Base-by-base conservation (phyloP, 352 stramenopile genomes). In the Phytophthora palmivora region DNA sequence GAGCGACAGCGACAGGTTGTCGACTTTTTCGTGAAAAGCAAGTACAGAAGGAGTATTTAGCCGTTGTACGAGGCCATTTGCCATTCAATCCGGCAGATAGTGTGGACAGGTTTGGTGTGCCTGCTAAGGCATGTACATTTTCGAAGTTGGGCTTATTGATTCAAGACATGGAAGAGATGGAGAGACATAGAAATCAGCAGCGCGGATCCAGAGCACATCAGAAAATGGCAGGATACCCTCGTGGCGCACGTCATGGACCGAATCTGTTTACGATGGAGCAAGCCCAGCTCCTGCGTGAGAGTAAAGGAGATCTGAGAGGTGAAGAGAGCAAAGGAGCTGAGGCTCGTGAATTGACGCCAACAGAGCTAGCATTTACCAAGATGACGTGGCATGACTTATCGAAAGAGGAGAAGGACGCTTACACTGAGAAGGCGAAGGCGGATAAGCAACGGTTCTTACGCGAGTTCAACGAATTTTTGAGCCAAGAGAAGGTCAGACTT, bases 41-140 rank as follows among this genome's bases (percentile, higher is more conserved):
- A 33, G 82, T 89, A 22, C 73, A 92, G 53, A 97, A 97, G 43
- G 76, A 91, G 44, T 97, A 97, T 67, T 63, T 96, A 28, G 88
- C 89, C 0, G 65, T 97, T 18, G 80, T 96, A 18, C 72, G 75
- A 7, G 89, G 88, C 5, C 78, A 92, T 45, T 38, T 96, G 19
- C 76, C 82, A 3, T 83, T 89, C 42, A 57, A 89, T 26, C 79
- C 83, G 14, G 58, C 47, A 9, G 67, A 88, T 11, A 66, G 53
- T 46, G 26, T 52, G 19, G 33, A 59, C 19, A 45, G 19, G 14
- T 28, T 53, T 42, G 37, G 47, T 22, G 10, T 38, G 64, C 6
- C 33, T 46, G 53, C 58, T 7, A 81, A 78, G 12, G 58, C 67
- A 4, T 91, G 79, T 39, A 82, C 85, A 3, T 74, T 89, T 39